Evolutionary conservation across 2,329 filamentous ascomycete genomes (phyloP).

Genomic region (Sporothrix variecibatus): DNA sequence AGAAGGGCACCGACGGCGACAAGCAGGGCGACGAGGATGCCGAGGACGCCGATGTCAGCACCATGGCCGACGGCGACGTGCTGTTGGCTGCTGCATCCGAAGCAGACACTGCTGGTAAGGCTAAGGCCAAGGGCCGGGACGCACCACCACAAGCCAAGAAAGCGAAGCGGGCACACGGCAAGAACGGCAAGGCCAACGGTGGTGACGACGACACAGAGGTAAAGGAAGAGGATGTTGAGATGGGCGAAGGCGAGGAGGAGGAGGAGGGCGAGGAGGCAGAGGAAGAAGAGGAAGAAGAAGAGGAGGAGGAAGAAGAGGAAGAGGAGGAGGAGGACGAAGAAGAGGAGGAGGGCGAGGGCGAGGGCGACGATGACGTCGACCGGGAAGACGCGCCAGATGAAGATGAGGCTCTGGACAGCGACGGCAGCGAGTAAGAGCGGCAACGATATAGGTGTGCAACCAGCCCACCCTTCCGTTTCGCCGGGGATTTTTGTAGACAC

Average conservation of each 20-base stretch:
- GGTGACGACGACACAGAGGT: constrained; percentile 46
- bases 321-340: constrained; percentile 46
- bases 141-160: constrained; percentile 42
- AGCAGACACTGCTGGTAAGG: constrained; percentile 25
- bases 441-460: not conserved
- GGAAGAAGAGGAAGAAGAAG: constrained; percentile 48
- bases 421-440: constrained; percentile 55
- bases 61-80: not conserved
- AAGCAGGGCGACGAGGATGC: constrained; percentile 33
- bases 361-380: constrained; percentile 50
- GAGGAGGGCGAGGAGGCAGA: constrained; percentile 43
- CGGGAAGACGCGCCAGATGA: constrained; percentile 53
- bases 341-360: constrained; percentile 48
- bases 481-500: not conserved
- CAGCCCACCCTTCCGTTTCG: not conserved
- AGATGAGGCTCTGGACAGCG: constrained; percentile 64
- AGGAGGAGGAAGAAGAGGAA: constrained; percentile 53
- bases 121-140: constrained; percentile 27
- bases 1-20: constrained; percentile 43
- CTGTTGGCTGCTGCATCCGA: constrained; percentile 29
- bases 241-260: constrained; percentile 40
- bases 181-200: constrained; percentile 41
- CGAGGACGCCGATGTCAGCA: constrained; percentile 29
- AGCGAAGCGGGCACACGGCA: constrained; percentile 40
- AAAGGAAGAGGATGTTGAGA: constrained; percentile 40